Evolutionary conservation across 1,284 basidiomycete species (phyloP), one percentile per base, ranked within the genome.

Genomic region (Peniophora sp.): DNA sequence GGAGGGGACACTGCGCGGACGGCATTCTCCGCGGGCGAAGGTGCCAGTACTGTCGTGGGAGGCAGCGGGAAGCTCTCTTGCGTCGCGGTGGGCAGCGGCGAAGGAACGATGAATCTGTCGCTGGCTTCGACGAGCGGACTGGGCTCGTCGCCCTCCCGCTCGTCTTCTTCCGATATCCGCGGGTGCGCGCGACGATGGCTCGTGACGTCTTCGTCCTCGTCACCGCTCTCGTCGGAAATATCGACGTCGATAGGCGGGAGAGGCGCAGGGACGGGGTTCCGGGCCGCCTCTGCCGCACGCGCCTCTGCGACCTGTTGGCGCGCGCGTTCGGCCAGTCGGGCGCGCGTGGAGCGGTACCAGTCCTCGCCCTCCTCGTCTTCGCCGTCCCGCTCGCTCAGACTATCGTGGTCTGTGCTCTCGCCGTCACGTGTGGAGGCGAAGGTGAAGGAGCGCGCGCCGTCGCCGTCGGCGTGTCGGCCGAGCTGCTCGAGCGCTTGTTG

Each of bases 401-500:
- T 70, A 27, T 79, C 81, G 1, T 71, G 76, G 52, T 83, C 76
- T 11, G 75, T 79, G 24, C 74, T 74, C 49, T 71, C 70, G 11
- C 73, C 78, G 50, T 76, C 80, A 6, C 58, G 68, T 6, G 79
- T 80, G 58, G 82, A 85, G 5, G 79, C 74, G 61, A 88, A 89
- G 58, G 83, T 88, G 64, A 88, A 88, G 59, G 82, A 85, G 37
- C 80, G 74, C 2, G 74, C 68, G 3, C 78, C 80, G 54, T 85
- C 82, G 18, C 69, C 66, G 58, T 77, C 75, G 50, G 73, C 66
- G 45, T 61, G 62, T 37, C 71, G 65, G 11, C 80, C 85, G 35
- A 90, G 79, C 57, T 88, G 83, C 55, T 89, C 85, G 56, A 94
- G 92, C 9, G 90, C 92, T 57, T 88, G 71, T 66, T 93, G 88